Evolutionary conservation across 768 basidiomycete species (phyloP).

Genomic region (Leucocoprinus sp.): DNA sequence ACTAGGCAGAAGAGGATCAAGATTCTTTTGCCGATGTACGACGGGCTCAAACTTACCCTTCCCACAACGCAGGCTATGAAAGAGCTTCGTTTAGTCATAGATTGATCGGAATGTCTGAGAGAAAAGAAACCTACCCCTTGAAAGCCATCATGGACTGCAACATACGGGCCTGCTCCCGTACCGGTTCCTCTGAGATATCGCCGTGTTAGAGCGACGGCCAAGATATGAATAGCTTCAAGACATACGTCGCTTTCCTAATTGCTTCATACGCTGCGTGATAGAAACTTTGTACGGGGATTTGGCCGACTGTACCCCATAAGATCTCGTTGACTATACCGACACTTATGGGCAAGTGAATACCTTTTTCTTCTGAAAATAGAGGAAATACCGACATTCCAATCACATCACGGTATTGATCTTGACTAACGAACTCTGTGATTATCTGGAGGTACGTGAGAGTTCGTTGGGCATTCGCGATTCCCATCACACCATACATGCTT

Average conservation of each 20-base stretch:
- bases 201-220: neutral
- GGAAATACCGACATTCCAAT: constrained; percentile 44
- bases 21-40: neutral
- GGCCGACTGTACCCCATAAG: constrained; percentile 49
- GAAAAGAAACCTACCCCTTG: constrained; percentile 33
- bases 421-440: constrained; percentile 77
- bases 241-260: constrained; percentile 35
- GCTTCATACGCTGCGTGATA: constrained; percentile 39
- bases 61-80: constrained; percentile 34
- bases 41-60: constrained; percentile 24
- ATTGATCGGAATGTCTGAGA: constrained; percentile 11
- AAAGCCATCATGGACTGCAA: constrained; percentile 62
- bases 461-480: constrained; percentile 81
- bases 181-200: constrained; percentile 49
- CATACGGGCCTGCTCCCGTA: constrained; percentile 45
- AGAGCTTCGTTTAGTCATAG: constrained; percentile 1
- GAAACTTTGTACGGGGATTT: constrained; percentile 32
- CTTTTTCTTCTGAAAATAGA: constrained; percentile 2
- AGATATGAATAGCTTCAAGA: constrained; percentile 10
- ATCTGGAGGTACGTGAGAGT: constrained; percentile 76
- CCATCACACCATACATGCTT: constrained; percentile 75
- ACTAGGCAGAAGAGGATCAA: constrained; percentile 20
- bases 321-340: constrained; percentile 62
- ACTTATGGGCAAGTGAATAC: constrained; percentile 17
- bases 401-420: constrained; percentile 68